Conservation (phyloP, 2,329 filamentous ascomycete genomes). For the Fusarium nisikadoi region DNA sequence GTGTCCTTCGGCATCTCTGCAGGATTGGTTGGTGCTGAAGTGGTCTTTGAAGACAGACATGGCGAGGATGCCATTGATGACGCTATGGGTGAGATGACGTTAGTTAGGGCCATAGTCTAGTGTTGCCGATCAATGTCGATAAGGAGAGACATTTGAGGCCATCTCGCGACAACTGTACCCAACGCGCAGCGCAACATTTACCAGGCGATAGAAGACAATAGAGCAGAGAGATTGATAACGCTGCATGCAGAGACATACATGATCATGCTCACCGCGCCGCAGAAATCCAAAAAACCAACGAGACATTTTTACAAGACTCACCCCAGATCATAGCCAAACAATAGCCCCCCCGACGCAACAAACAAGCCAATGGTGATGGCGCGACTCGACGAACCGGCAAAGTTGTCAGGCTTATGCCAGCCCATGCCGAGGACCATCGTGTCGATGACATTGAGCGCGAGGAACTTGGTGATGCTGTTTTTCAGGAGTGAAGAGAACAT, state of each 20-base stretch:
- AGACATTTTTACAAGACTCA: conserved; percentile 53
- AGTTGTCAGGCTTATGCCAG: conserved; percentile 79
- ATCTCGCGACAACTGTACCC: neutral
- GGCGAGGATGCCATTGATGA: conserved; percentile 77
- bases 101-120: conserved; percentile 21
- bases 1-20: conserved; percentile 50
- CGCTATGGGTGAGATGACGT: conserved; percentile 40
- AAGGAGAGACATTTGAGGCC: conserved; percentile 1
- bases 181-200: neutral
- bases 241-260: neutral
- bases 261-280: neutral
- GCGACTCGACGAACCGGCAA: conserved; percentile 76
- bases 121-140: neutral
- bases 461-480: neutral
- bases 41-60: conserved; percentile 74
- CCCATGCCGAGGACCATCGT: conserved; percentile 73
- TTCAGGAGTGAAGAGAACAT: neutral
- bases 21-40: conserved; percentile 68
- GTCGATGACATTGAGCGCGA: conserved; percentile 27
- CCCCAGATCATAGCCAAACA: conserved; percentile 78
- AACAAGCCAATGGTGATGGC: conserved; percentile 78
- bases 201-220: neutral
- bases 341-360: conserved; percentile 73
- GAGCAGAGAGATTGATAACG: too few species aligned
- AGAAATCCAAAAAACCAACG: conserved; percentile 1